A percentile compares a stretch with the other conserved stretches of the same genome.
phyloP scores from a whole-genome alignment of 2,329 filamentous ascomycete species.

The Fusarium sulawesiense region DNA sequence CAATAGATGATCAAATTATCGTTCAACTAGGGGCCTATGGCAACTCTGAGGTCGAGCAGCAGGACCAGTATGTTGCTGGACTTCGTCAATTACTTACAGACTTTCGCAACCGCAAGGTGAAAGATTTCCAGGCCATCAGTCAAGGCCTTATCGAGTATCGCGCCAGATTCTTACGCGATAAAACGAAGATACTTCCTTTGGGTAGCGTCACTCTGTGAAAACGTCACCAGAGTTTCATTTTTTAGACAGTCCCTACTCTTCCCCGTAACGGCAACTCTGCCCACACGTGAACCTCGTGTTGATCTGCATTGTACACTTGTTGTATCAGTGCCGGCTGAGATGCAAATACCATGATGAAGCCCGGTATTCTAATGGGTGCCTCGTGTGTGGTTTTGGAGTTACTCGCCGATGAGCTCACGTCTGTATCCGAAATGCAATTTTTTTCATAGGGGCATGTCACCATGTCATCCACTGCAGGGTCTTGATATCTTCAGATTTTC shows the following conservation, averaged over 20 bases:
- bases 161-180: conserved; percentile 71
- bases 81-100: conserved; percentile 70
- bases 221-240: conserved; percentile 1
- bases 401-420: background rate
- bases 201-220: conserved; percentile 58
- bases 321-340: conserved; percentile 3
- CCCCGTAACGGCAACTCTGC: conserved; percentile 32
- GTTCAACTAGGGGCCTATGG: conserved; percentile 76
- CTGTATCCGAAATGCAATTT: conserved; percentile 27
- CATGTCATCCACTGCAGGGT: conserved; percentile 8
- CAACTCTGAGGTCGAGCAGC: conserved; percentile 70
- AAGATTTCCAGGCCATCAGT: conserved; percentile 75
- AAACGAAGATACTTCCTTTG: conserved; percentile 70
- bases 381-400: conserved; percentile 9
- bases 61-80: conserved; percentile 70
- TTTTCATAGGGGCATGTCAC: background rate
- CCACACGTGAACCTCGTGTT: conserved; percentile 18
- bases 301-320: conserved; percentile 42
- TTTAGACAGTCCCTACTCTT: conserved; percentile 8
- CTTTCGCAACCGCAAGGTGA: conserved; percentile 68
- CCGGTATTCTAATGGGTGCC: background rate
- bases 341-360: conserved; percentile 3
- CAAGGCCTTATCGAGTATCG: conserved; percentile 75
- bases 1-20: conserved; percentile 77
- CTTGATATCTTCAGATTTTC: conserved; percentile 4